phyloP scores from a whole-genome alignment of 495 filamentous ascomycete species.

The Podospora pseudoanserina region DNA sequence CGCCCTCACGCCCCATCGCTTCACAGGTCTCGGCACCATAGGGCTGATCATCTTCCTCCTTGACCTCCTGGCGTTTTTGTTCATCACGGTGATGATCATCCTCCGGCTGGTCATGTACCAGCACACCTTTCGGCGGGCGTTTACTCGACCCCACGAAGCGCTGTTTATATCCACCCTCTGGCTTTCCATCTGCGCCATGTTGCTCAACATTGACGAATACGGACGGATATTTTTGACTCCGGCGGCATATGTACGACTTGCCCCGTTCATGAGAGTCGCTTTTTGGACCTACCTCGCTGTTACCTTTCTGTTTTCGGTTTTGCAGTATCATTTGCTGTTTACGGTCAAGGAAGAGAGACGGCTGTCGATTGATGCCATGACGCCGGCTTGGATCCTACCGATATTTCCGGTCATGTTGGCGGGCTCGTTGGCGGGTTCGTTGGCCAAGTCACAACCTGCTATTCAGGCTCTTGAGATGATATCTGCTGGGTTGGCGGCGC shows the following conservation, averaged over 20 bases:
- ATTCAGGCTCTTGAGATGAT: conserved; percentile 42
- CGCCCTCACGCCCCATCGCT: conserved; percentile 54
- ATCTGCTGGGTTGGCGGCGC: conserved; percentile 47
- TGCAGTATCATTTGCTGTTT: conserved; percentile 53
- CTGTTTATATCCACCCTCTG: conserved; percentile 68
- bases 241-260: conserved; percentile 35
- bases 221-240: conserved; percentile 44
- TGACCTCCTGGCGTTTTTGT: conserved; percentile 57
- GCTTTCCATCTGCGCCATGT: conserved; percentile 60
- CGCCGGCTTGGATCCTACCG: conserved; percentile 56
- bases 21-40: conserved; percentile 55
- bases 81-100: conserved; percentile 50
- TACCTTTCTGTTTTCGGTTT: conserved; percentile 42
- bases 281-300: conserved; percentile 54
- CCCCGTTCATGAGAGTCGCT: conserved; percentile 37
- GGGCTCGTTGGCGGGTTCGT: conserved; percentile 45
- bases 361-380: conserved; percentile 40
- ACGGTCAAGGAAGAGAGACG: conserved; percentile 36
- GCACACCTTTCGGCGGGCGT: conserved; percentile 50
- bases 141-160: conserved; percentile 59
- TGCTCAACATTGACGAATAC: conserved; percentile 57
- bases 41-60: conserved; percentile 60
- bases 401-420: conserved; percentile 54
- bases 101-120: conserved; percentile 55
- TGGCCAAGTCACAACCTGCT: conserved; percentile 39